phyloP scores from a whole-genome alignment of 306 rosid species.

The Psophocarpus tetragonolobus region DNA sequence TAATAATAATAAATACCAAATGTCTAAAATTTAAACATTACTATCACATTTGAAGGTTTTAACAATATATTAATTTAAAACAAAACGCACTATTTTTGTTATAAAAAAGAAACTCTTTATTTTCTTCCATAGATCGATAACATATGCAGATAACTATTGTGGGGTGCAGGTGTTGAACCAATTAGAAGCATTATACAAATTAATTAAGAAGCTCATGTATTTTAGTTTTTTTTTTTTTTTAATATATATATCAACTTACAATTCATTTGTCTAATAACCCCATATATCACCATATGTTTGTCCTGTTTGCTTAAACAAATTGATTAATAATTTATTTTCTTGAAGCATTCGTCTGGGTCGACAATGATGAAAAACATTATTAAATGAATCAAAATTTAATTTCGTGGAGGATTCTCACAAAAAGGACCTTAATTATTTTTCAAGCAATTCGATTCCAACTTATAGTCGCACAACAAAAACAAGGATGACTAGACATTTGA shows the following conservation, averaged over 20 bases:
- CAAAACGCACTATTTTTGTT: too few relatives aligned
- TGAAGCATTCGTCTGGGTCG: constrained; percentile 6
- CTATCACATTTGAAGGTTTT: too few relatives aligned
- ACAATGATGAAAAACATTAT: constrained; percentile 13
- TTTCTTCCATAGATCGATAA: too few relatives aligned
- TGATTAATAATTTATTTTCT: background rate
- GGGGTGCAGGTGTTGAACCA: too few relatives aligned
- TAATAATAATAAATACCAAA: too few relatives aligned
- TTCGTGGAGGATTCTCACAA: constrained; percentile 24
- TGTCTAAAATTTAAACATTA: too few relatives aligned
- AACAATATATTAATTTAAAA: too few relatives aligned
- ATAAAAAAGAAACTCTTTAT: too few relatives aligned
- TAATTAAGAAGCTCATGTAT: background rate
- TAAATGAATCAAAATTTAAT: background rate
- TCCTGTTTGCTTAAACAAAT: background rate
- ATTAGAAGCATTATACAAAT: background rate
- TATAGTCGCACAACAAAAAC: constrained; percentile 33
- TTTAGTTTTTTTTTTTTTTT: background rate
- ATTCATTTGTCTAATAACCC: background rate
- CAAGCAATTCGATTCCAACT: constrained; percentile 36
- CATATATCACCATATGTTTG: background rate
- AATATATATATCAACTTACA: background rate
- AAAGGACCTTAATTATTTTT: background rate
- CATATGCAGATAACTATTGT: too few relatives aligned
- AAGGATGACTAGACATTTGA: constrained; percentile 32